phyloP scores from a whole-genome alignment of 257 asterid genomes.

The Capsicum chinense region DNA sequence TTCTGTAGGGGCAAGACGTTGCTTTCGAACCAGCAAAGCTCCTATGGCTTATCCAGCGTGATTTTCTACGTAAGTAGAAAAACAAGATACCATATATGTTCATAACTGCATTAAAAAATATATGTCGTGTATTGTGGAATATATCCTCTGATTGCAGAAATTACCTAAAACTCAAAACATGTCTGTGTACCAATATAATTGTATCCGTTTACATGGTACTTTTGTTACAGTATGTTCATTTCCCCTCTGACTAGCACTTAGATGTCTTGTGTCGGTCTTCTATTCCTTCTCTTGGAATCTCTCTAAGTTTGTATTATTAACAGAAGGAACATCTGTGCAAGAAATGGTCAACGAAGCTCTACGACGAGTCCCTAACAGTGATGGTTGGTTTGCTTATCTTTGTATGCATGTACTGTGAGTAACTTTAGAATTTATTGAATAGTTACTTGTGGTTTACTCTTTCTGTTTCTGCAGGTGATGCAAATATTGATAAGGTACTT shows the following conservation, averaged over 20 bases:
- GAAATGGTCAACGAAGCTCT: slow-evolving; percentile 95
- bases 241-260: background rate
- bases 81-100: background rate
- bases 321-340: slow-evolving; percentile 97
- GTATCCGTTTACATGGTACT: background rate
- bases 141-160: slow-evolving; percentile 13
- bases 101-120: background rate
- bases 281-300: slow-evolving; percentile 22
- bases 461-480: slow-evolving; percentile 65
- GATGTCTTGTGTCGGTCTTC: background rate
- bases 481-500: slow-evolving; percentile 81
- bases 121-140: background rate
- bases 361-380: slow-evolving; percentile 73
- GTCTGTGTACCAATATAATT: background rate
- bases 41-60: slow-evolving; percentile 98
- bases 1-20: slow-evolving; percentile 88
- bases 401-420: slow-evolving; percentile 19
- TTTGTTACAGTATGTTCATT: background rate
- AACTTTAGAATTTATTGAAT: background rate
- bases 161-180: background rate
- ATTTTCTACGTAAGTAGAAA: slow-evolving; percentile 80
- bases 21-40: slow-evolving; percentile 98
- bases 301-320: slow-evolving; percentile 30
- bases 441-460: slow-evolving; percentile 38
- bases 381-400: slow-evolving; percentile 56